Base-by-base conservation (phyloP, 345 rosid species). In the Alliaria petiolata region DNA sequence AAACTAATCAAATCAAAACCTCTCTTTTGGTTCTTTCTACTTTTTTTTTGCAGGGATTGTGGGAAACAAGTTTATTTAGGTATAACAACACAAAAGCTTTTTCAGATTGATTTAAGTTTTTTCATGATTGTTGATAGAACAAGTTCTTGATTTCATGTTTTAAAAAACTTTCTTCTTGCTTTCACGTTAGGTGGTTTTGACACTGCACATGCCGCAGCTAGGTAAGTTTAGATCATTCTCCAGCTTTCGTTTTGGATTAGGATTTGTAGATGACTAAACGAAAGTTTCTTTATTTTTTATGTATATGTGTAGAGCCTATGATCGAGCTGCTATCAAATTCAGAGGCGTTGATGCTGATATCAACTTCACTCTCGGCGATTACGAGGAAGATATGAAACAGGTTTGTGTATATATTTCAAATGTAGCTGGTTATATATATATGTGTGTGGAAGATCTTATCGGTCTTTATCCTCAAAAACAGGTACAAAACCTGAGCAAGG, bases 131-230 rank as follows among this genome's bases (percentile, higher is more conserved):
- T 62, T 67, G 62, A 3, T 42, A 30, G n/a, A 19, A 10, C 13
- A 17, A 63, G 69, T 36, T 33, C 46, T 14, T 10, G 52, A 30
- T 63, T 19, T 4, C 28, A 17, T 72, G 1, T 4, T 68, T 62
- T 14, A 52, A n/a, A n/a, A n/a, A 62, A 10, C 22, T 31, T n/a
- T 66, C 34, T 57, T 73, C 51, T 62, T 71, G 76, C n/a, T n/a
- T n/a, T n/a, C n/a, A n/a, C n/a, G n/a, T n/a, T 75, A 93, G 98
- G 98, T 76, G 98, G 98, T 67, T 93, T 93, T 78, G 98, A 93
- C 73, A 93, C 98, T 65, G 98, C 98, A 74, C 96, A 87, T 74
- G 86, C 95, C 63, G 98, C 98, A 6, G 98, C 97, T n/a, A 91
- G 98, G 98, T 91, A 74, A 50, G 7, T 6, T 26, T 39, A 3